These are phyloP conservation scores for Huiozyma sinensis DNA, from an alignment of 805 yeast species.

Conservation along the genomic window DNA sequence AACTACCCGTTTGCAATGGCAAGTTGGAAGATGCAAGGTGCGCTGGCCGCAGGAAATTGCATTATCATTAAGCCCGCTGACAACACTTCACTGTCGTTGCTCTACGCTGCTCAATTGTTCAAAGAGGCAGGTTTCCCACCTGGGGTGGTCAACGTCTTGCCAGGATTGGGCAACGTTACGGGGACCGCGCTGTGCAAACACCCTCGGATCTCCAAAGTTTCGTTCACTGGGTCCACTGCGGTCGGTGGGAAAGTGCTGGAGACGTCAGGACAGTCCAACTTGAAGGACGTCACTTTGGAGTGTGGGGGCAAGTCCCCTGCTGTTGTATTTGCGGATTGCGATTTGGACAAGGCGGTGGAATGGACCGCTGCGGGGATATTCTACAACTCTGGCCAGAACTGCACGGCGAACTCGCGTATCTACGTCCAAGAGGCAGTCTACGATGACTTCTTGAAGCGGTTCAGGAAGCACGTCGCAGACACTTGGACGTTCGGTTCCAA, in stretches of 20 bases:
- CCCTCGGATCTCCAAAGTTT: conserved; percentile 34
- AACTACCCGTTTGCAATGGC: conserved; percentile 39
- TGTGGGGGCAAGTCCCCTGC: conserved; percentile 41
- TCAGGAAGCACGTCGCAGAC: conserved; percentile 26
- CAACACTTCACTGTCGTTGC: conserved; percentile 34
- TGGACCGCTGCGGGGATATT: conserved; percentile 42
- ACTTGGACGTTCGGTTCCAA: conserved; percentile 49
- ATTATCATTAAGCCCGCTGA: conserved; percentile 36
- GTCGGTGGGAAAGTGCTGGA: conserved; percentile 31
- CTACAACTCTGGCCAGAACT: conserved; percentile 49
- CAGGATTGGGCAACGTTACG: conserved; percentile 31
- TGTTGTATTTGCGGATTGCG: conserved; percentile 34
- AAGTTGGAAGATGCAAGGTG: conserved; percentile 40
- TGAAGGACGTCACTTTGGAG: conserved; percentile 35
- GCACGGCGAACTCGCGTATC: conserved; percentile 49
- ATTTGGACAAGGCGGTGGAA: conserved; percentile 32
- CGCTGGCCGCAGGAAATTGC: conserved; percentile 39
- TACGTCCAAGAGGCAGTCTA: conserved; percentile 41
- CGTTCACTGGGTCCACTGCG: conserved; percentile 41
- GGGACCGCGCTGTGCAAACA: conserved; percentile 34
- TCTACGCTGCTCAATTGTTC: conserved; percentile 30
- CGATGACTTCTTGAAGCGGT: conserved; percentile 36
- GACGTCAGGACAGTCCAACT: conserved; percentile 28
- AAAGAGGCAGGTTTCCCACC: conserved; percentile 35
- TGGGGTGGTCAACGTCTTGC: conserved; percentile 36